These are phyloP conservation scores for Pseudoscleropodium purum DNA, from an alignment of 225 moss, liverwort and hornwort genomes.

Conservation along the genomic window DNA sequence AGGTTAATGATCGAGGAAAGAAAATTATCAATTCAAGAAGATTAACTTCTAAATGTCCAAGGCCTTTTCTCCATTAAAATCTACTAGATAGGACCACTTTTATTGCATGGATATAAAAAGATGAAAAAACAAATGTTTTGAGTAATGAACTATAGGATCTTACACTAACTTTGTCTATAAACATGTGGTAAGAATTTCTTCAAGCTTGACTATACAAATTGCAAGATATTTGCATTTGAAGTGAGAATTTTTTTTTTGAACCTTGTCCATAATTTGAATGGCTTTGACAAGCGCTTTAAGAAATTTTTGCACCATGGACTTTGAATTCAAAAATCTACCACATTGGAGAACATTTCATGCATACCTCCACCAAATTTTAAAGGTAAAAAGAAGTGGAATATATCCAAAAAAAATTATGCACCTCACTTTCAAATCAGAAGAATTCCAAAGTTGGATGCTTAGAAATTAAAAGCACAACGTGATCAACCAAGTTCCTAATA, in stretches of 20 bases:
- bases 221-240: not conserved
- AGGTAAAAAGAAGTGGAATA: too few relatives aligned
- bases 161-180: not conserved
- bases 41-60: not conserved
- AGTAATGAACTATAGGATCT: not conserved
- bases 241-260: not conserved
- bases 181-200: not conserved
- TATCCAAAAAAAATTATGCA: too few relatives aligned
- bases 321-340: not conserved
- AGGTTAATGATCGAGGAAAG: not conserved
- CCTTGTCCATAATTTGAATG: fast-evolving
- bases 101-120: not conserved
- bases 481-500: not conserved
- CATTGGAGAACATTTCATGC: not conserved
- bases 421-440: not conserved
- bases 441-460: not conserved
- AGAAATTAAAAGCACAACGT: not conserved
- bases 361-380: too few relatives aligned
- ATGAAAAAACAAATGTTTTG: not conserved
- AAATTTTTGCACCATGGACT: not conserved
- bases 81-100: fast-evolving
- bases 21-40: not conserved
- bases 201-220: fast-evolving
- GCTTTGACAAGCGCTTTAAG: fast-evolving
- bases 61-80: not conserved